Base-by-base conservation (phyloP, 495 filamentous ascomycete species). In the Lasiosphaeria ovina region DNA sequence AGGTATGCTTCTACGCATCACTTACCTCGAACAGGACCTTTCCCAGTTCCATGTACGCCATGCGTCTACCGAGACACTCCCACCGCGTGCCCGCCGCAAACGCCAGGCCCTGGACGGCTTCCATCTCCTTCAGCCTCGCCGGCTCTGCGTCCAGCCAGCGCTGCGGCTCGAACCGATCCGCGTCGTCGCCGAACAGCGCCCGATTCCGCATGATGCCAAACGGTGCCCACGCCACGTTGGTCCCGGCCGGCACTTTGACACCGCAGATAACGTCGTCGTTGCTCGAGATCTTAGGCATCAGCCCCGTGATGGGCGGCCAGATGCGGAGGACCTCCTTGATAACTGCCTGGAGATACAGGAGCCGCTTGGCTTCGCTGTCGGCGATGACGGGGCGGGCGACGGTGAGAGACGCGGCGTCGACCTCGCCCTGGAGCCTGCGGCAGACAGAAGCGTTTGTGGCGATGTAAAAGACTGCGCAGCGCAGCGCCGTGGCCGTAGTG, bases 41-140 rank as follows among this genome's bases (percentile, higher is more conserved):
- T 35, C 74, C 73, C 40, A 82, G 57, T 70, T 87, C 82, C 73
- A 82, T 79, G 67, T 81, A 72, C 4, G 83, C 83, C 65, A 87
- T 77, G 62, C 79, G 75, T 60, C 69, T 77, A 0, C 84, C 84
- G 52, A 85, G 58, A 64, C 84, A 87, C 10, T 77, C 73, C 48
- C 81, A 70, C 11, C 80, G 66, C 38, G 59, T 62, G 1, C 83
- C 83, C 67, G 79, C 79, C 33, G 82, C 82, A 70, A 86, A 86
- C 1, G 69, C 74, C 59, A 85, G 68, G 45, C 77, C 78, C 54
- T 81, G 77, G 66, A 66, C 64, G 47, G 52, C 73, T 52, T 80
- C 83, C 63, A 80, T 81, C 47, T 76, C 80, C 63, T 74, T 64
- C 9, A 71, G 76, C n/a, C 71, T 73, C 51, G 68, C 69, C 59